These are phyloP conservation scores for Avicennia marina DNA, from an alignment of 257 asterid species.

Conservation along the genomic window DNA sequence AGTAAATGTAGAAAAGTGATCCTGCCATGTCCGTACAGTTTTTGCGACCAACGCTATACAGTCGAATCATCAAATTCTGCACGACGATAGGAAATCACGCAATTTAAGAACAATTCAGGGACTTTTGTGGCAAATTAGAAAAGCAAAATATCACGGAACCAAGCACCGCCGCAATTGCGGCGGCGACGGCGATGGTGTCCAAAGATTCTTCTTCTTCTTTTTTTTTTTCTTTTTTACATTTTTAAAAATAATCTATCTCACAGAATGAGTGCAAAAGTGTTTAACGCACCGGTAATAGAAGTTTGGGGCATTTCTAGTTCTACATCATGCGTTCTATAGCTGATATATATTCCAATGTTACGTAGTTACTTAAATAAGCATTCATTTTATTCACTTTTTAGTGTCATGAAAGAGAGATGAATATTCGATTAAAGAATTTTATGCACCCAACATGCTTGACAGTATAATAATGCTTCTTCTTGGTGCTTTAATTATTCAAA, in stretches of 20 bases:
- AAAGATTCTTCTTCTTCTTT: background rate
- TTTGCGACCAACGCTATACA: constrained; percentile 16
- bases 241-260: too few relatives aligned
- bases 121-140: constrained; percentile 25
- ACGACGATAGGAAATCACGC: constrained; percentile 25
- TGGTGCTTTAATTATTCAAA: constrained; percentile 4
- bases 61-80: constrained; percentile 21
- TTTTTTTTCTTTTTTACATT: too few relatives aligned
- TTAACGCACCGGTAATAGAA: too few relatives aligned
- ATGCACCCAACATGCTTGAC: background rate
- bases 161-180: constrained; percentile 65
- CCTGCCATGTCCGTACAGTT: constrained; percentile 38
- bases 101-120: constrained; percentile 25
- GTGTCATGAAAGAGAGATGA: background rate
- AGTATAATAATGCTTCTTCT: background rate
- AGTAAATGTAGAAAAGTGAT: constrained; percentile 16
- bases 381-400: background rate
- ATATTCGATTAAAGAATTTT: background rate
- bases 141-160: constrained; percentile 17
- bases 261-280: too few relatives aligned
- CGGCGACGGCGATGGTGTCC: constrained; percentile 63
- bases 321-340: too few relatives aligned
- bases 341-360: too few relatives aligned
- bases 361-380: too few relatives aligned
- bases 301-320: too few relatives aligned